These are phyloP conservation scores for Trichoderma gracile DNA, from an alignment of 2,329 filamentous ascomycete genomes.

Conservation along the genomic window DNA sequence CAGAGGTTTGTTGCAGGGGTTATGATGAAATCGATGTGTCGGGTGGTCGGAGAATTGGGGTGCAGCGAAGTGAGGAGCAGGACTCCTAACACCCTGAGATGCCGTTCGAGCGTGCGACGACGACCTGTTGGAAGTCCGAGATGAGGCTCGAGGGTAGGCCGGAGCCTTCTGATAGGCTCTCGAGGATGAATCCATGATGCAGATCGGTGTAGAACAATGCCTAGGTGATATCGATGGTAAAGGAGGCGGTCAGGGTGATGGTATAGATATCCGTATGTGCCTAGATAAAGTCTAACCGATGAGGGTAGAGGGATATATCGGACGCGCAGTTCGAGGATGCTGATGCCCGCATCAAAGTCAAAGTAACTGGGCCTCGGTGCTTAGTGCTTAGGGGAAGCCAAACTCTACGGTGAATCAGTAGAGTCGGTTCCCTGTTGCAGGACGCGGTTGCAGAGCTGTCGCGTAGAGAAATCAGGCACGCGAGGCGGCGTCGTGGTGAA, in stretches of 20 bases:
- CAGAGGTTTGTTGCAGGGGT: slow-evolving; percentile 39
- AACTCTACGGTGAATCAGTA: slow-evolving; percentile 5
- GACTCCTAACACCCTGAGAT: slow-evolving; percentile 46
- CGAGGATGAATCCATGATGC: slow-evolving; percentile 37
- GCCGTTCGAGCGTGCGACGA: slow-evolving; percentile 45
- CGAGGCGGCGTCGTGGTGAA: not conserved
- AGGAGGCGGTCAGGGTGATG: not conserved
- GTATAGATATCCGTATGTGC: not conserved
- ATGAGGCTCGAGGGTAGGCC: slow-evolving; percentile 46
- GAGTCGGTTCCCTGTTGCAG: not conserved
- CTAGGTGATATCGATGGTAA: not conserved
- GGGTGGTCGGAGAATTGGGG: slow-evolving; percentile 42
- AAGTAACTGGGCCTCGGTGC: not conserved
- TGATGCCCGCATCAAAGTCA: slow-evolving; percentile 23
- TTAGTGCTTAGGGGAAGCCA: slow-evolving; percentile 10
- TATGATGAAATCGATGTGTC: slow-evolving; percentile 42
- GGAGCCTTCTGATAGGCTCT: slow-evolving; percentile 35
- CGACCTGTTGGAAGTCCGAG: slow-evolving; percentile 49
- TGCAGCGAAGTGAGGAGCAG: slow-evolving; percentile 44
- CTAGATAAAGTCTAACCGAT: slow-evolving; percentile 10
- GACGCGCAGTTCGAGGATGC: slow-evolving; percentile 8
- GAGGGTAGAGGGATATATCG: not conserved
- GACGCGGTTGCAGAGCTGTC: slow-evolving; percentile 3
- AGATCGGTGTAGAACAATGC: not conserved
- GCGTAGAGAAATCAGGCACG: slow-evolving; percentile 8